A percentile compares a stretch with the other conserved stretches of the same genome.
These are phyloP conservation scores for Botrytis medusae DNA, from an alignment of 2,329 filamentous ascomycete genomes.

Conservation along the genomic window DNA sequence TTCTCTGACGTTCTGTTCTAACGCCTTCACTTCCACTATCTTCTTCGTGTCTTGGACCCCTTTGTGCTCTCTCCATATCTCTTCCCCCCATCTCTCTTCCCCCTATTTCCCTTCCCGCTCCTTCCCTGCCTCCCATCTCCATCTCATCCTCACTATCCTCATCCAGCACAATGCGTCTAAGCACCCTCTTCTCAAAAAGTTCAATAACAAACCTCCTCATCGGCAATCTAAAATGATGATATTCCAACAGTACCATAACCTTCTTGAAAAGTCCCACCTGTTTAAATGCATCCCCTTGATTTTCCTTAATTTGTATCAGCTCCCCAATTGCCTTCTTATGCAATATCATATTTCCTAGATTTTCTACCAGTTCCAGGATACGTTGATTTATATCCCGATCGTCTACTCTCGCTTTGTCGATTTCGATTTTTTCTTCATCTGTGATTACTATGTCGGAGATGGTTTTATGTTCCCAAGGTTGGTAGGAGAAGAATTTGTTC, in stretches of 20 bases:
- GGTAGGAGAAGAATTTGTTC: slow-evolving; percentile 72
- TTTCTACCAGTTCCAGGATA: slow-evolving; percentile 80
- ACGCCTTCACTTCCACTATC: slow-evolving; percentile 29
- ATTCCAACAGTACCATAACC: slow-evolving; percentile 80
- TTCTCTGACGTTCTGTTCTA: slow-evolving; percentile 17
- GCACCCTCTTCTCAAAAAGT: slow-evolving; percentile 86
- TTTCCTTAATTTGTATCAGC: slow-evolving; percentile 74
- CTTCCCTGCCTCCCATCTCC: slow-evolving; percentile 39
- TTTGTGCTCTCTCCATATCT: slow-evolving; percentile 57
- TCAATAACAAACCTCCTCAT: slow-evolving; percentile 90
- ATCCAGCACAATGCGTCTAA: slow-evolving; percentile 80
- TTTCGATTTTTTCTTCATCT: slow-evolving; percentile 48
- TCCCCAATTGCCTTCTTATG: slow-evolving; percentile 85
- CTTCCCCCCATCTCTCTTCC: slow-evolving; percentile 57
- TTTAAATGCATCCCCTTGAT: slow-evolving; percentile 72
- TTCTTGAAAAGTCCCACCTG: slow-evolving; percentile 79
- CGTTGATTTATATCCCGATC: slow-evolving; percentile 65
- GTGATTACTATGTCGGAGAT: slow-evolving; percentile 39
- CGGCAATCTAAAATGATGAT: slow-evolving; percentile 83
- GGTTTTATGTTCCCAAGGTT: slow-evolving; percentile 52
- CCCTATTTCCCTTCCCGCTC: slow-evolving; percentile 39
- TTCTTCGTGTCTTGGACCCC: slow-evolving; percentile 47
- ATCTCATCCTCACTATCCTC: slow-evolving; percentile 47
- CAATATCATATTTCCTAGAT: slow-evolving; percentile 89
- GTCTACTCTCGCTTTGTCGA: slow-evolving; percentile 51